These are phyloP conservation scores for Pilasporangium apinafurcum DNA, from an alignment of 352 stramenopile species.

Conservation along the genomic window DNA sequence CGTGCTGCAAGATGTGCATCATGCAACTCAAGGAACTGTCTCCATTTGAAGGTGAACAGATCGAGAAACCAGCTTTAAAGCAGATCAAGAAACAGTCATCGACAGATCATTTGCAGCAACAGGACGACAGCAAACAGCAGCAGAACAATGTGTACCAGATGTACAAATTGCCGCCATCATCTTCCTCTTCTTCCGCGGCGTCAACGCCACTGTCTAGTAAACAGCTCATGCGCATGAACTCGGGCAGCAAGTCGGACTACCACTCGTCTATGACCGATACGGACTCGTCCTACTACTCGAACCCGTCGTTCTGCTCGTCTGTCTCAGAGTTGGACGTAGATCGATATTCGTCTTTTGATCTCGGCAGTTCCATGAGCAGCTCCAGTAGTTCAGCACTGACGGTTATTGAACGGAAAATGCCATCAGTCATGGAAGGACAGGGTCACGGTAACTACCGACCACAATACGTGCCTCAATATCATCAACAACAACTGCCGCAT, in stretches of 20 bases:
- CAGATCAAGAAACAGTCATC: conserved; percentile 16
- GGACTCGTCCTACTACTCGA: conserved; percentile 50
- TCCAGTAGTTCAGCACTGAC: conserved; percentile 8
- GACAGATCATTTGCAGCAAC: not conserved
- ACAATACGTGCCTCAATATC: conserved; percentile 5
- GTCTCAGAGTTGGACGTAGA: conserved; percentile 50
- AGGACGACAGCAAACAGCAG: not conserved
- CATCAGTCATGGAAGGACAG: conserved; percentile 22
- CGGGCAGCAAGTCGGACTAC: conserved; percentile 7
- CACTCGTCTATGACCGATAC: conserved; percentile 37
- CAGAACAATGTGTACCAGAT: no score
- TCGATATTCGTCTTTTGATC: conserved; percentile 31
- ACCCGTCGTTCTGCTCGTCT: conserved; percentile 52
- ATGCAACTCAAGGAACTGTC: conserved; percentile 64
- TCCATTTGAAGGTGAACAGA: conserved; percentile 46
- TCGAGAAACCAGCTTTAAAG: conserved; percentile 26
- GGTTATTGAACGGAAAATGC: conserved; percentile 37
- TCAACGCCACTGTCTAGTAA: conserved; percentile 9
- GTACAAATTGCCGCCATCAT: conserved; percentile 1
- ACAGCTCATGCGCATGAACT: conserved; percentile 19
- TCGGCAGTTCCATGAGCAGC: conserved; percentile 5
- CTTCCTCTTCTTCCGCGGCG: conserved; percentile 4
- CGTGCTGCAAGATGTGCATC: conserved; percentile 68
- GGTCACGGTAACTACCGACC: conserved; percentile 4
- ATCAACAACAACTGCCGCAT: conserved; percentile 1